Evolutionary conservation across 2,329 filamentous ascomycete genomes (phyloP), one percentile per base, ranked within the genome.

Genomic region (Pseudodiploospora longispora): DNA sequence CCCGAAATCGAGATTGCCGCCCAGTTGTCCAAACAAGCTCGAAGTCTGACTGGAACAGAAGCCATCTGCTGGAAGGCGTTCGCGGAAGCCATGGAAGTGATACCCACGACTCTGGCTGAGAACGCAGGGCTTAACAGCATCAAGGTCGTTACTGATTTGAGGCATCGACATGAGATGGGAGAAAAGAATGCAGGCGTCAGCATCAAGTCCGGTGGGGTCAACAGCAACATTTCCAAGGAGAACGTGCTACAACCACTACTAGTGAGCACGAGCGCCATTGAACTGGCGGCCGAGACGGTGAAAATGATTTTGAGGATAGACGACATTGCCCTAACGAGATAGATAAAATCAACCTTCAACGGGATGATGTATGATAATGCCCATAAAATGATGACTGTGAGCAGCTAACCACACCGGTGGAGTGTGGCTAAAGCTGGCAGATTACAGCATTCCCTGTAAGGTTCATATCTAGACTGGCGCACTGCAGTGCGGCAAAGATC

Each of bases 11-110:
- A 97, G 69, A 91, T 98, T 57, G 87, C 93, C 27, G 85, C 93
- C 43, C 79, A 87, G 59, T 78, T 98, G 31, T 81, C 85, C 46
- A 84, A 87, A 67, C 85, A 87, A 60, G 81, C 91, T 6, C 85
- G 90, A 54, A 82, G 83, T 57, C 75, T 96, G 48, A 83, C 83
- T 1, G 94, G 94, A 48, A 96, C 93, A 5, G 93, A 98, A 66
- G 82, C 89, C 34, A 96, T 97, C 61, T 98, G 93, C 79, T 98
- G 88, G 87, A 97, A 96, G 72, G 91, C 91, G 1, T 98, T 98
- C 61, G 93, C 94, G 2, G 91, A 98, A 52, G 93, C 93, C 6
- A 85, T 98, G 72, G 93, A 98, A 70, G 87, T 98, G 36, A 87
- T 98, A 43, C 93, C 94, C 10, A 96, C 91, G 31, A 98, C 93